Base-by-base conservation (phyloP, 2,329 filamentous ascomycete species). In the Fusarium tjaetaba region DNA sequence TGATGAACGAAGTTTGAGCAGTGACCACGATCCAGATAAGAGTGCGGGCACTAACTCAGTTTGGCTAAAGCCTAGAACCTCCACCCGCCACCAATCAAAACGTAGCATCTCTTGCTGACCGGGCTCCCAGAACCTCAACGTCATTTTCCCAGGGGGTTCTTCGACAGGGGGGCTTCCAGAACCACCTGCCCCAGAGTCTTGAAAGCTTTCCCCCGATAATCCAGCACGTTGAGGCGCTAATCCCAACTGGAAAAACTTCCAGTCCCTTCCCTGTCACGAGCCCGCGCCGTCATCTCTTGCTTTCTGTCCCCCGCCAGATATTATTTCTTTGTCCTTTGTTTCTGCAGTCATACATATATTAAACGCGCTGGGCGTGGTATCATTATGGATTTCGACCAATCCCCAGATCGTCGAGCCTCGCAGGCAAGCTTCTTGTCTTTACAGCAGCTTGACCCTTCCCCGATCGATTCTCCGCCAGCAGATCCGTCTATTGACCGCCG, bases 371-470 rank as follows among this genome's bases (percentile, higher is more conserved):
- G 72, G 30, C 55, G 58, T 69, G 75, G 62, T 68, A 60, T 22
- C 68, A 57, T 58, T 43, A 79, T 79, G 77, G 77, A 78, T 41
- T 43, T 63, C 63, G 72, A 76, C 51, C 73, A 70, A 59, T 70
- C 67, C 28, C 65, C 67, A 26, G 67, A 72, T 46, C 70, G 74
- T 59, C 76, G 73, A 62, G 67, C 68, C 62, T 80, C 79, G 16
- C 72, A 73, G 61, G 77, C 78, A 30, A 75, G 81, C 42, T 82
- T 91, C 60, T 84, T 90, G 65, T 92, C 92, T 46, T 88, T 97
- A 65, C 88, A 92, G 58, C 90, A 96, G 79, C 86, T 98, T 70
- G 95, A 97, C 60, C 95, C 95, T 7, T 91, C 91, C 28, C 95
- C 95, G 0, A 94, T 97, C 48, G 92, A 88, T 32, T 82, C 82